Base-by-base conservation (phyloP, 1,139 yeast genomes). In the Saccharomycopsis hybrid region DNA sequence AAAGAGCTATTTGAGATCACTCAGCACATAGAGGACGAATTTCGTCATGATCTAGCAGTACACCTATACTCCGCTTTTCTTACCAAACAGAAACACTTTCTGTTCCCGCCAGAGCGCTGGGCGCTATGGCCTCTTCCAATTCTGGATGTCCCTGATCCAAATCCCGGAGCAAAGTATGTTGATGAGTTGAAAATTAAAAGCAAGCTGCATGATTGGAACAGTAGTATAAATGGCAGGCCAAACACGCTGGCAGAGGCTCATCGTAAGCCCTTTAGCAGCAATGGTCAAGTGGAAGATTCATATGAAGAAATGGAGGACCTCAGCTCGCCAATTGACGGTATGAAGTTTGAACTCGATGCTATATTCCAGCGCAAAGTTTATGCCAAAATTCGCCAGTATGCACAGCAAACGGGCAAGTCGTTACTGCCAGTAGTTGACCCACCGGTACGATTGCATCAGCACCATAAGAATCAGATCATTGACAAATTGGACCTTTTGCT, bases 31-130 rank as follows among this genome's bases (percentile, higher is more conserved):
- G 80, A 79, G 55, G 63, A 64, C 1, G 73, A 72, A 3, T 73
- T 69, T 52, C 61, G 74, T 11, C 60, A 60, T 11, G 84, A 80
- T 59, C 62, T 79, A 35, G 74, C 77, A 0, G 54, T 76, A 1
- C 86, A 80, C 61, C 61, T 80, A 4, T 80, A 78, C 58, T 69
- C 78, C 9, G 54, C 75, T 0, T 64, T 68, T 46, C 62, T 79
- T 30, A 58, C 75, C 2, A 74, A 69, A 44, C 59, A 65, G 25
- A 56, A 68, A n/a, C 66, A 72, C 49, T 72, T 72, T 0, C 31
- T 4, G 33, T 66, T 68, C 50, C 82, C 82, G 1, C 44, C 53
- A 1, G 48, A 55, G 3, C 48, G 52, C 2, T 78, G 81, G 75
- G 50, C 72, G 1, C 55, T 64, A 1, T 80, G 82, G 83, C 83